phyloP scores from a whole-genome alignment of 192 early-diverging fungal genomes.

The Funneliformis geosporum region DNA sequence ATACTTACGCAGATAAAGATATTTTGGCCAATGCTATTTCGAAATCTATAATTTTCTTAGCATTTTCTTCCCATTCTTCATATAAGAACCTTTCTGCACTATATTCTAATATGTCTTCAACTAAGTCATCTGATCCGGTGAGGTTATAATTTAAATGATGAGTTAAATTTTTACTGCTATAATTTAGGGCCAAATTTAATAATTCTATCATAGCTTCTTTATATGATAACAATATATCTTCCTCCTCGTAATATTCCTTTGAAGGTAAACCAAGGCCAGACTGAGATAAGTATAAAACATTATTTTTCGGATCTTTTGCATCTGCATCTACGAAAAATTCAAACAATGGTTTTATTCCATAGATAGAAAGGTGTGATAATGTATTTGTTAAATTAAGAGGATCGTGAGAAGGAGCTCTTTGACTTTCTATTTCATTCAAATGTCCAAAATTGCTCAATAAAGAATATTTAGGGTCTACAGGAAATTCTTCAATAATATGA shows the following conservation, averaged over 20 bases:
- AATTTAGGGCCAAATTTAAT: constrained; percentile 41
- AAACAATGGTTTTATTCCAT: constrained; percentile 49
- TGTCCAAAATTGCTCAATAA: not conserved
- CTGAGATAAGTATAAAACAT: constrained; percentile 53
- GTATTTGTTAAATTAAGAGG: constrained; percentile 32
- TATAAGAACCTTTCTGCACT: not conserved
- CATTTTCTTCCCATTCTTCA: constrained; percentile 40
- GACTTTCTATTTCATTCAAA: not conserved
- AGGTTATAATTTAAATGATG: not conserved
- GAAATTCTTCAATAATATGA: constrained; percentile 41
- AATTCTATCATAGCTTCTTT: constrained; percentile 45
- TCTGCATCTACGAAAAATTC: constrained; percentile 52
- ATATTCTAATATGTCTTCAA: not conserved
- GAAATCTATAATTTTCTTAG: constrained; percentile 54
- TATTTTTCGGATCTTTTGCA: constrained; percentile 58
- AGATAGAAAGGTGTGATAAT: constrained; percentile 34
- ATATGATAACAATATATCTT: constrained; percentile 46
- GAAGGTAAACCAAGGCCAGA: constrained; percentile 61
- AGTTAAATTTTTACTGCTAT: not conserved
- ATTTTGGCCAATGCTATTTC: constrained; percentile 59
- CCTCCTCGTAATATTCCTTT: constrained; percentile 64
- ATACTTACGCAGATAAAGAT: constrained; percentile 41
- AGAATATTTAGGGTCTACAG: constrained; percentile 5
- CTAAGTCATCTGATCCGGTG: not conserved
- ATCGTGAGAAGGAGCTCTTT: not conserved